Base-by-base conservation (phyloP, 1,284 basidiomycete species). In the Ganoderma multipileum region DNA sequence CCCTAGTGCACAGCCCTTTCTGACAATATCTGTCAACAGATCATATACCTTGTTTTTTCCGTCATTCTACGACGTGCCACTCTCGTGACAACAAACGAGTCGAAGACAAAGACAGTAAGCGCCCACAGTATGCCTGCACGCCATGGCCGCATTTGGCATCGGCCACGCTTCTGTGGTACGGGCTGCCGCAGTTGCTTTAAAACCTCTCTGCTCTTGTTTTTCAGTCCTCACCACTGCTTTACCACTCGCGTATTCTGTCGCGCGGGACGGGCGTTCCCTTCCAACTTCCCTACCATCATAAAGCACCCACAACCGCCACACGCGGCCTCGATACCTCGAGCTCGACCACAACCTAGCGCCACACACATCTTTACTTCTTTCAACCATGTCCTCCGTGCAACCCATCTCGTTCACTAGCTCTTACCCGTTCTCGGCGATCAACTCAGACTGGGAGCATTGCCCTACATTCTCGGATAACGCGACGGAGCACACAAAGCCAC, bases 21-120 rank as follows among this genome's bases (percentile, higher is more conserved):
- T 50, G 23, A 50, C 23, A 14, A 14, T 14, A n/a, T n/a, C 12
- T 58, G 33, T 58, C 55, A n/a, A 50, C 47, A 50, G 47, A 26
- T 50, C 11, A 26, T 50, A 50, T 14, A 50, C 47, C 33, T 58
- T 33, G 9, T 58, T 26, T 23, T 12, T 14, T 38, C 18, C 2
- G 18, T 23, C 1, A 20, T 58, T 33, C 20, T 16, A 58, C 23
- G 14, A 16, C 8, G n/a, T 38, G 55, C 8, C 33, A 58, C 18
- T 38, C 33, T 20, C 20, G 30, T 58, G 36, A 38, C 30, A 23
- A 38, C 18, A 36, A 18, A 39, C 18, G 42, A 47, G 18, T 44
- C 54, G 30, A n/a, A 36, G 55, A 58, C 55, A 58, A 58, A 8
- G 55, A 4, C 20, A 18, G 33, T 58, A 58, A n/a, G 55, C 55